Evolutionary conservation across 176 grass and related monocot species (phyloP).

Genomic region (Zoysia japonica): DNA sequence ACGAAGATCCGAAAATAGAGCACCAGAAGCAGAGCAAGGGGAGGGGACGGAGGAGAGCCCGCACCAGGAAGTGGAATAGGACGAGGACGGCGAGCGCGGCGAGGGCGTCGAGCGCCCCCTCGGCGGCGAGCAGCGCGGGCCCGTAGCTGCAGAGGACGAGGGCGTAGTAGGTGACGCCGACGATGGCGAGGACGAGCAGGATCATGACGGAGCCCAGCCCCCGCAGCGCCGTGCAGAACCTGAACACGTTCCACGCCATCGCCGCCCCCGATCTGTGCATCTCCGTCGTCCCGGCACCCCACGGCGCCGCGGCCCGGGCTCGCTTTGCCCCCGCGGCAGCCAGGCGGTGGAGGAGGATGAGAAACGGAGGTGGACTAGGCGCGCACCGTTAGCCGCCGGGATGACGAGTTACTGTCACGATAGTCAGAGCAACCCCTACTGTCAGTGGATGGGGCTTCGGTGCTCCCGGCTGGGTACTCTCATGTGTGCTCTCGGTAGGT

Average conservation of each 20-base stretch:
- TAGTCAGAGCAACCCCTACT: no score
- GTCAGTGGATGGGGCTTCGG: no score
- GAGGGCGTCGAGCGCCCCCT: conserved; percentile 31
- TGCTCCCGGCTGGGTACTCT: no score
- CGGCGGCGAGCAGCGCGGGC: conserved; percentile 47
- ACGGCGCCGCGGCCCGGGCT: not conserved
- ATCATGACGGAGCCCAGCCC: conserved; percentile 91
- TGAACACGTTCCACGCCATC: conserved; percentile 97
- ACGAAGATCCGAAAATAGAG: not conserved
- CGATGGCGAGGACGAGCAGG: conserved; percentile 74
- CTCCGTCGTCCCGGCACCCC: conserved; percentile 1
- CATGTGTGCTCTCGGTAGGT: no score
- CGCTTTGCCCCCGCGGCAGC: not conserved
- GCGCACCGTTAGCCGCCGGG: not conserved
- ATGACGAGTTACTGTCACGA: no score
- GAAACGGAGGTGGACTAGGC: not conserved
- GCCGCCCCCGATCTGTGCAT: conserved; percentile 77
- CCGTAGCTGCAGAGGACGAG: conserved; percentile 85
- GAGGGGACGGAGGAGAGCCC: not conserved
- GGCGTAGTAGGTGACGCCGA: conserved; percentile 84
- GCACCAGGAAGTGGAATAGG: conserved; percentile 78
- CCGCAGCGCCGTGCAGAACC: conserved; percentile 83
- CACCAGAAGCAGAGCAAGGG: not conserved
- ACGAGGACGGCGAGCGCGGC: conserved; percentile 57
- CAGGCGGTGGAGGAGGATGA: not conserved